Conservation (phyloP, 208 protist species). For the Trichomonas vaginalis region DNA sequence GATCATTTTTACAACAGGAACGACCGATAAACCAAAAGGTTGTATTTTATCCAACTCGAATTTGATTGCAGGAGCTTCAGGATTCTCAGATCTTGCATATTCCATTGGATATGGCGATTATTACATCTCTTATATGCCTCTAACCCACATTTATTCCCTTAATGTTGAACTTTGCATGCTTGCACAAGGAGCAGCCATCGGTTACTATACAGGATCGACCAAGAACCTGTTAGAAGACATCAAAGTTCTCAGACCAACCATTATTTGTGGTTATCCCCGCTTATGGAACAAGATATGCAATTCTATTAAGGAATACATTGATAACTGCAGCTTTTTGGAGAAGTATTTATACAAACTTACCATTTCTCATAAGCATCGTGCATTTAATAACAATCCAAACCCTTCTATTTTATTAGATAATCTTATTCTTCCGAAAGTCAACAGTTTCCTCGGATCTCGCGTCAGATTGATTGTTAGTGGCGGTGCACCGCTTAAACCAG, state of each 20-base stretch:
- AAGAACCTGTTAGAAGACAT: not conserved
- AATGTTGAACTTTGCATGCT: slow-evolving; percentile 14
- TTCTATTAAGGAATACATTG: not conserved
- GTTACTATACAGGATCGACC: not conserved
- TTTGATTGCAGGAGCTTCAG: not conserved
- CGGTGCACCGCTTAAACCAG: not conserved
- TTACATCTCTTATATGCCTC: not conserved
- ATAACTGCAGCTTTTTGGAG: not conserved
- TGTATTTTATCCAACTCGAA: slow-evolving; percentile 19
- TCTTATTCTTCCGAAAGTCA: not conserved
- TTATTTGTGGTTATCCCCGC: not conserved
- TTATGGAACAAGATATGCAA: slow-evolving; percentile 17
- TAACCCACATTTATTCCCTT: not conserved
- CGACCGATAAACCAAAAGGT: slow-evolving; percentile 16
- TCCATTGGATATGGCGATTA: not conserved
- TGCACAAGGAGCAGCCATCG: not conserved
- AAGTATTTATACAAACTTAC: not conserved
- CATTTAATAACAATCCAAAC: not conserved
- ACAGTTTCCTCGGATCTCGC: not conserved
- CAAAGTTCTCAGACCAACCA: not conserved
- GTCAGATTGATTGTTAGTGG: not conserved
- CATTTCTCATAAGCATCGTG: not conserved
- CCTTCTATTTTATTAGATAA: not conserved
- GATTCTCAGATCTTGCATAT: not conserved
- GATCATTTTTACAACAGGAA: not conserved